phyloP scores from a whole-genome alignment of 805 yeast genomes.

The Hanseniaspora meyeri region DNA sequence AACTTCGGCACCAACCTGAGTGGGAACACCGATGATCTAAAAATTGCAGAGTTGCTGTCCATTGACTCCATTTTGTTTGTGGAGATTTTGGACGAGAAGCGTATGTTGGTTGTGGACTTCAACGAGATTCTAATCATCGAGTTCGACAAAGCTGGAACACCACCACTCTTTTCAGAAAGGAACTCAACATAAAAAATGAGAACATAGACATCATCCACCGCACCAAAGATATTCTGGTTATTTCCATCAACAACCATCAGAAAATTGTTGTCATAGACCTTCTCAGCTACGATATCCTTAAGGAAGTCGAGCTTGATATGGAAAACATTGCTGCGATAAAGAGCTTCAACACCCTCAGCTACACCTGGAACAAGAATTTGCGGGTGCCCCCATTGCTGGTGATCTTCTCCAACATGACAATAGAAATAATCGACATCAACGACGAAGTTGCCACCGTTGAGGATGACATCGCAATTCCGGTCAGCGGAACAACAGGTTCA shows the following conservation, averaged over 20 bases:
- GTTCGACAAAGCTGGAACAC: background rate
- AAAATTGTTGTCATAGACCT: background rate
- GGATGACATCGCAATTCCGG: background rate
- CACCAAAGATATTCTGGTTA: background rate
- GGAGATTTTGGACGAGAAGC: background rate
- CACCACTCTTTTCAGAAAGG: background rate
- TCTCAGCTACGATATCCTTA: background rate
- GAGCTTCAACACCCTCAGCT: background rate
- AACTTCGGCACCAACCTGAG: background rate
- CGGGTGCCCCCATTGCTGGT: background rate
- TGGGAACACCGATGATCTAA: slow-evolving; percentile 6
- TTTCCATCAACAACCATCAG: background rate
- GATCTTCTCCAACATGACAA: background rate
- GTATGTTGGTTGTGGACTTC: background rate
- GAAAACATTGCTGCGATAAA: background rate
- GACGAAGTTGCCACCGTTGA: background rate
- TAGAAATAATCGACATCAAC: background rate
- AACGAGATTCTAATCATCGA: background rate
- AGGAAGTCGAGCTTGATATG: background rate
- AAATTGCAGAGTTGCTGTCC: background rate
- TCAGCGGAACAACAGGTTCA: background rate
- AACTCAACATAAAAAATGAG: background rate
- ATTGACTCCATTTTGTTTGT: slow-evolving; percentile 5
- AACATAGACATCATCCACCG: background rate
- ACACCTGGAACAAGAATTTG: background rate